A percentile compares a stretch with the other conserved stretches of the same genome.
These are phyloP conservation scores for Termitomyces sp. DNA, from an alignment of 768 basidiomycete species.

Conservation along the genomic window DNA sequence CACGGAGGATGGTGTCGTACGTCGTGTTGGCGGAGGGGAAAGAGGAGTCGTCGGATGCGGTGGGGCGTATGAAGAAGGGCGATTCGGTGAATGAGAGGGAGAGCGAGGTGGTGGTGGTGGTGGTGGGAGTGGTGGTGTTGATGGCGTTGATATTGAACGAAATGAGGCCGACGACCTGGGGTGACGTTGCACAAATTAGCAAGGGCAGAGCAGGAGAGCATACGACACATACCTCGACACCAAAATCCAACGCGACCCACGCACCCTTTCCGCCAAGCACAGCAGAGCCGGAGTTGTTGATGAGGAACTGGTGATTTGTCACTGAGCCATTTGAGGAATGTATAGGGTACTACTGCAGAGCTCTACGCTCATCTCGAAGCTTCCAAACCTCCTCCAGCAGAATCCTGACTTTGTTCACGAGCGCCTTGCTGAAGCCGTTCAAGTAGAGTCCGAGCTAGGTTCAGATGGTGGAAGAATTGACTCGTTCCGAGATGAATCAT, in stretches of 20 bases:
- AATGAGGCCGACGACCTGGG: constrained; percentile 50
- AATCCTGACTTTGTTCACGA: too few relatives aligned
- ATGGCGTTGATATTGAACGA: constrained; percentile 44
- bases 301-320: constrained; percentile 25
- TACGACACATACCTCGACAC: constrained; percentile 48
- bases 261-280: constrained; percentile 33
- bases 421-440: too few relatives aligned
- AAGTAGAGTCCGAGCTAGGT: too few relatives aligned
- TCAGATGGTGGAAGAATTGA: too few relatives aligned
- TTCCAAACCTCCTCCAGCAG: too few relatives aligned
- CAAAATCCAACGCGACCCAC: constrained; percentile 54
- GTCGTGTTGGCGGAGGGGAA: constrained; percentile 41
- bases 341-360: too few relatives aligned
- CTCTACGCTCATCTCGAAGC: too few relatives aligned
- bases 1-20: constrained; percentile 37
- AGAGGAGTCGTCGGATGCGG: constrained; percentile 50
- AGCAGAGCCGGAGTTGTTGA: constrained; percentile 29
- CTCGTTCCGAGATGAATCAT: too few relatives aligned
- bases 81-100: constrained; percentile 60
- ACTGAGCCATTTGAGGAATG: too few relatives aligned
- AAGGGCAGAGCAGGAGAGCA: neutral
- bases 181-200: neutral
- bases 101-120: constrained; percentile 34
- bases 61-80: constrained; percentile 47
- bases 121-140: too few relatives aligned